Evolutionary conservation across 768 basidiomycete genomes (phyloP).

Genomic region (Pulveroboletus ravenelii): DNA sequence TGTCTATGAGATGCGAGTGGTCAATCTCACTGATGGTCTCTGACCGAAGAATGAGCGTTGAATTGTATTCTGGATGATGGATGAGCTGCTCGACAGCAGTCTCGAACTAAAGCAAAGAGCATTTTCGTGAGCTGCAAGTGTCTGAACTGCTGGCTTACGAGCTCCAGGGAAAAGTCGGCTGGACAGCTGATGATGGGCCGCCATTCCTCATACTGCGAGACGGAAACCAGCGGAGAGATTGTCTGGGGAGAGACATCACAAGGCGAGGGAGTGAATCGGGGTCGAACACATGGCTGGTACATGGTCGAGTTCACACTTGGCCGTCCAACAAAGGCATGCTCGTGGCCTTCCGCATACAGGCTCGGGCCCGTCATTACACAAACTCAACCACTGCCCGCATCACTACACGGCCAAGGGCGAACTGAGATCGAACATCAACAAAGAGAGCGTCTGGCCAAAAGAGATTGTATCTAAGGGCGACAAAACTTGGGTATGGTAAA

Average conservation of each 20-base stretch:
- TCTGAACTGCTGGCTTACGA: constrained; percentile 31
- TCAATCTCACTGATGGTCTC: constrained; percentile 45
- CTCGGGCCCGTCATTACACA: constrained; percentile 4
- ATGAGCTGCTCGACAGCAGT: constrained; percentile 65
- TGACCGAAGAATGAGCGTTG: constrained; percentile 82
- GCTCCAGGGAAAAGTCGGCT: constrained; percentile 38
- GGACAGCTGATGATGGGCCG: constrained; percentile 38
- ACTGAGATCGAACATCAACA: constrained; percentile 10
- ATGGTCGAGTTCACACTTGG: background rate
- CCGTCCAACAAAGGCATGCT: constrained; percentile 4
- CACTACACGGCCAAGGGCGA: constrained; percentile 15
- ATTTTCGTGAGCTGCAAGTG: background rate
- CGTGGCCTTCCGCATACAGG: background rate
- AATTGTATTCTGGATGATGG: constrained; percentile 90
- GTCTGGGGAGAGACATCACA: constrained; percentile 4
- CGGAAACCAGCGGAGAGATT: constrained; percentile 1
- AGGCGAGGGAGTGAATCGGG: constrained; percentile 24
- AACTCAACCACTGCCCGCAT: constrained; percentile 5
- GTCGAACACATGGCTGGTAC: constrained; percentile 7
- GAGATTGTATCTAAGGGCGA: background rate
- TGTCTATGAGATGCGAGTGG: constrained; percentile 38
- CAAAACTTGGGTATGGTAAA: constrained; percentile 9
- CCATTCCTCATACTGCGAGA: constrained; percentile 16
- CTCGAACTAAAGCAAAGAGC: constrained; percentile 53
- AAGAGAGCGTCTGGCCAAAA: constrained; percentile 21